Conservation (phyloP, 2,329 filamentous ascomycete genomes). For the Fusarium sp. region DNA sequence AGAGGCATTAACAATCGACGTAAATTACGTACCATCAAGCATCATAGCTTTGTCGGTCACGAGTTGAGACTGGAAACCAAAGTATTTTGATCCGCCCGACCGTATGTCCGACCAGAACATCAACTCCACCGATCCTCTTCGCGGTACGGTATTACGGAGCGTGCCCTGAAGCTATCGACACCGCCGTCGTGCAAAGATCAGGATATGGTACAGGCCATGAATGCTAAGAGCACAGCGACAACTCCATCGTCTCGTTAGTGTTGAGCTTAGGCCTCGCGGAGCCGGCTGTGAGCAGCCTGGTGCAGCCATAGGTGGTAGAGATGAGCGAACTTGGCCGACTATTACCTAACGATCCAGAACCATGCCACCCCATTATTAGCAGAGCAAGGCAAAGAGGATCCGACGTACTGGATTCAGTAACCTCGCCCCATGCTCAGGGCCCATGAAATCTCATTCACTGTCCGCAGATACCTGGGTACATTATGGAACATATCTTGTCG, state of each 20-base stretch:
- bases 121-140: slow-evolving; percentile 38
- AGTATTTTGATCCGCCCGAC: slow-evolving; percentile 8
- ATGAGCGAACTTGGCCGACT: slow-evolving; percentile 23
- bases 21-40: slow-evolving; percentile 22
- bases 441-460: slow-evolving; percentile 37
- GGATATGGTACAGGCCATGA: slow-evolving; percentile 30
- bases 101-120: slow-evolving; percentile 11
- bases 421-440: slow-evolving; percentile 33
- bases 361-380: slow-evolving; percentile 10
- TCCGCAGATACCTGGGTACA: slow-evolving; percentile 28
- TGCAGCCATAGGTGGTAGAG: slow-evolving; percentile 15
- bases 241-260: slow-evolving; percentile 38
- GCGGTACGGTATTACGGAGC: slow-evolving; percentile 32
- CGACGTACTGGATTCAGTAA: slow-evolving; percentile 39
- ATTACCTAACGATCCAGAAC: slow-evolving; percentile 34
- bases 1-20: slow-evolving; percentile 24
- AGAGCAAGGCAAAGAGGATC: slow-evolving; percentile 37
- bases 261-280: slow-evolving; percentile 40
- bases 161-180: slow-evolving; percentile 45
- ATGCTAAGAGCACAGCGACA: slow-evolving; percentile 36
- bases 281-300: slow-evolving; percentile 42
- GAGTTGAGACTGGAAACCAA: slow-evolving; percentile 6
- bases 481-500: slow-evolving; percentile 13
- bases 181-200: slow-evolving; percentile 41
- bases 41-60: slow-evolving; percentile 25